Base-by-base conservation (phyloP, 768 basidiomycete genomes). In the Macrolepiota albuminosa region DNA sequence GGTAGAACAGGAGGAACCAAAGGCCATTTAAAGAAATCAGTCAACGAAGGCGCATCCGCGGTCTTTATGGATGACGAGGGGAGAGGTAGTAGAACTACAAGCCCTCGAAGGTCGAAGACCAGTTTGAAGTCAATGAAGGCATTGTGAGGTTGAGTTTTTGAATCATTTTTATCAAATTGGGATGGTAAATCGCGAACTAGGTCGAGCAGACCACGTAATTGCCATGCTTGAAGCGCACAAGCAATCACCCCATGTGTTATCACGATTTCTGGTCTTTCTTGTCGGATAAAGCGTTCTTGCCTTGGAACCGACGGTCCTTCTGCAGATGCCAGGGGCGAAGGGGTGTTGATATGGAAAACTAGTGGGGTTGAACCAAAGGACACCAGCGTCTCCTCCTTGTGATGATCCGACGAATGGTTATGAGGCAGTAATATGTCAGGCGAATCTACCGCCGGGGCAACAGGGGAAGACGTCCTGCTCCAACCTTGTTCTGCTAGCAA, bases 351-450 rank as follows among this genome's bases (percentile, higher is more conserved):
- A 47, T 76, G 75, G 49, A 91, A 61, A 3, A 81, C 68, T 52
- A 93, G 76, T 21, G 91, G 84, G 34, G 86, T 82, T 14, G 78
- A 68, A 18, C 87, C 85, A 55, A 91, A 79, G 6, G 86, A 87
- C 14, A 91, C 57, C 9, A 93, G 63, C 8, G 72, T 71, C 52
- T 85, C 80, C 36, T 81, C 81, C 34, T 66, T 59, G 36, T 37
- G 58, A 40, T 58, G 59, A 8, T 62, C n/a, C 36, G 42, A 36
- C 49, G 47, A 48, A 14, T 43, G 46, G 34, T n/a, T 9, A 34
- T 56, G 61, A 16, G 56, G 40, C 37, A 52, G 54, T 24, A 54
- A 34, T 36, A 46, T 29, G 53, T 58, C n/a, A 54, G 53, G n/a
- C 34, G 13, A 18, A 48, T 63, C 52, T 24, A 37, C 37, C 42